These are phyloP conservation scores for Haplographium delicatum DNA, from an alignment of 495 filamentous ascomycete species.

Conservation along the genomic window DNA sequence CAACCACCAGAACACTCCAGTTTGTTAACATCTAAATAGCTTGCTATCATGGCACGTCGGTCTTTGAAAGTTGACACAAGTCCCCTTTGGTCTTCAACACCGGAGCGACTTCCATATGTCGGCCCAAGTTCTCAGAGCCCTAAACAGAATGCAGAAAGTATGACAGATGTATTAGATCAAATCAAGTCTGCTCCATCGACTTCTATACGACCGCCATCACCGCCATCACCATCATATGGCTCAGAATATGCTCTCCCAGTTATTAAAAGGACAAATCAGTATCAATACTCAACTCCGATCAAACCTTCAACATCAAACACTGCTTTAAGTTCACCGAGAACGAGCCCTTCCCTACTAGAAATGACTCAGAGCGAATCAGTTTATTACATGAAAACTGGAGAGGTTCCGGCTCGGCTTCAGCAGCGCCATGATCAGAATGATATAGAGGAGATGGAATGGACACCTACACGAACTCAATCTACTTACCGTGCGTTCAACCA, in stretches of 20 bases:
- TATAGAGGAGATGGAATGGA: constrained; percentile 75
- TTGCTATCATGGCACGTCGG: constrained; percentile 42
- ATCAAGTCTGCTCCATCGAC: constrained; percentile 36
- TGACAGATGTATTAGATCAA: constrained; percentile 22
- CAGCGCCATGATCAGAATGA: constrained; percentile 26
- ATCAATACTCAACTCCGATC: background rate
- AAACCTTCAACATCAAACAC: background rate
- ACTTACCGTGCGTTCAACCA: constrained; percentile 43
- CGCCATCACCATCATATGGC: background rate
- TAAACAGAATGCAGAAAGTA: constrained; percentile 4
- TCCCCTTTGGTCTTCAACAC: constrained; percentile 46
- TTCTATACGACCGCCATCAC: constrained; percentile 24
- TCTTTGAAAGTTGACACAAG: constrained; percentile 48
- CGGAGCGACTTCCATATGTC: constrained; percentile 12
- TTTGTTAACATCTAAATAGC: constrained; percentile 33
- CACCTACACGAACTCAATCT: constrained; percentile 55
- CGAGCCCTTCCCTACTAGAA: background rate
- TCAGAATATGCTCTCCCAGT: background rate
- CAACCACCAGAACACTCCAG: background rate
- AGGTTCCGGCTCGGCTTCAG: constrained; percentile 10
- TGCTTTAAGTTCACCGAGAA: background rate
- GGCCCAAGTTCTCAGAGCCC: constrained; percentile 5
- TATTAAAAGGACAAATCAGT: background rate
- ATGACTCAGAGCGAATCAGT: constrained; percentile 5
- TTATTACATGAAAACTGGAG: constrained; percentile 19